Percentiles rank a stretch among this genome's conserved stretches.
Evolutionary conservation across 257 asterid genomes (phyloP).

Genomic region (Solanum tarapatanum): DNA sequence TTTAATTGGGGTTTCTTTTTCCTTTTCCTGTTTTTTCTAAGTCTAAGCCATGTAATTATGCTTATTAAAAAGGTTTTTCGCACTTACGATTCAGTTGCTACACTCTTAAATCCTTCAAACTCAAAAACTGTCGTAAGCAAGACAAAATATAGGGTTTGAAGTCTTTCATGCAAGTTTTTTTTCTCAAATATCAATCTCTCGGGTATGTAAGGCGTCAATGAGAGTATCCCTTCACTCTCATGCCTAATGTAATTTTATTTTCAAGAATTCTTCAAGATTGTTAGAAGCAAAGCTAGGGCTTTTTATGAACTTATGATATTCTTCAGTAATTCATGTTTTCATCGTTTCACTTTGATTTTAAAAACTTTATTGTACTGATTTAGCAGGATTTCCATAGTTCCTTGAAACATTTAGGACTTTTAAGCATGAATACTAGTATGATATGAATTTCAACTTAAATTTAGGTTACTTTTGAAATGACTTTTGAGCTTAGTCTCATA

Average conservation of each 20-base stretch:
- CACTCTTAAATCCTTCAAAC: background rate
- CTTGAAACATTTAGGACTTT: background rate
- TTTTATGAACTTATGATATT: background rate
- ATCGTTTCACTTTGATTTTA: background rate
- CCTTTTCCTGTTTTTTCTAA: background rate
- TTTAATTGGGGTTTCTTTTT: no score
- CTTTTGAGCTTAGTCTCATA: no score
- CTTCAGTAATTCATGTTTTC: background rate
- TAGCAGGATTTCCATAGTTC: background rate
- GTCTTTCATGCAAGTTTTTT: background rate
- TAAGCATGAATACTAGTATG: background rate
- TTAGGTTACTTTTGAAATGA: background rate
- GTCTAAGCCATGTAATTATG: background rate
- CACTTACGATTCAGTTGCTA: background rate
- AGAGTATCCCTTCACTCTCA: background rate
- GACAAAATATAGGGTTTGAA: background rate
- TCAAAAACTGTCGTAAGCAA: background rate
- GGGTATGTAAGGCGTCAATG: background rate
- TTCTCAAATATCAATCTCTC: background rate
- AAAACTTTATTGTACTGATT: no score
- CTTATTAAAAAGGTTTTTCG: background rate
- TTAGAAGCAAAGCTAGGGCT: background rate
- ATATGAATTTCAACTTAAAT: background rate
- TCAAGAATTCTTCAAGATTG: background rate
- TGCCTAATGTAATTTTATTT: background rate